phyloP scores from a whole-genome alignment of 345 rosid species.

The Citrus mangshanensis region DNA sequence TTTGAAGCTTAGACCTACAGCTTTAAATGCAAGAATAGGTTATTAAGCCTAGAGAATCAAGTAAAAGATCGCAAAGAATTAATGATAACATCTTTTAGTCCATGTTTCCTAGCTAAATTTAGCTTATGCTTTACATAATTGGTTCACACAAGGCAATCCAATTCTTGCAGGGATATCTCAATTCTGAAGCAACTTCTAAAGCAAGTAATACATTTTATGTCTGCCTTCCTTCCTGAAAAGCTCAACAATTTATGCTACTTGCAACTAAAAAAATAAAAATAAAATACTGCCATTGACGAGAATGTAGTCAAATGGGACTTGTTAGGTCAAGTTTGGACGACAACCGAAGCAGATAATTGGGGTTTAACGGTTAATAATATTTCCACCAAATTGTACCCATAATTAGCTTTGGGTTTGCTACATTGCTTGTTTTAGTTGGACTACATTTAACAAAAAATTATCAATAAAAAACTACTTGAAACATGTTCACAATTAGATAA shows the following conservation, averaged over 20 bases:
- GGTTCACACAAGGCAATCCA: background rate
- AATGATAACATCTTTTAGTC: background rate
- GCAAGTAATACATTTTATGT: background rate
- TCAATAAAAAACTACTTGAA: background rate
- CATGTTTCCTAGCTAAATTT: background rate
- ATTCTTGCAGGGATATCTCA: no score
- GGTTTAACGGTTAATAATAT: background rate
- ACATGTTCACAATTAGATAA: background rate
- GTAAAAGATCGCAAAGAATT: background rate
- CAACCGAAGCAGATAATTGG: conserved; percentile 7
- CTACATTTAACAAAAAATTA: background rate
- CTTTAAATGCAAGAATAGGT: background rate
- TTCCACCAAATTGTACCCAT: background rate
- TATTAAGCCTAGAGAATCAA: background rate
- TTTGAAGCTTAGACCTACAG: background rate
- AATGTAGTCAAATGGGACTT: background rate
- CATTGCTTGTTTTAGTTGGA: background rate
- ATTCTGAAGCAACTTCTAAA: background rate
- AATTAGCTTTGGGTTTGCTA: background rate
- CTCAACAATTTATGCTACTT: background rate
- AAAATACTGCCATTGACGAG: background rate
- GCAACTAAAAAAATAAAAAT: background rate
- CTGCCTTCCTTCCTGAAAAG: background rate
- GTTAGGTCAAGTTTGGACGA: conserved; percentile 16
- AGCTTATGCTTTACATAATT: background rate